Percentiles rank a stretch among this genome's conserved stretches.
phyloP scores from a whole-genome alignment of 1,284 basidiomycete genomes.

The Gymnopus androsaceus region DNA sequence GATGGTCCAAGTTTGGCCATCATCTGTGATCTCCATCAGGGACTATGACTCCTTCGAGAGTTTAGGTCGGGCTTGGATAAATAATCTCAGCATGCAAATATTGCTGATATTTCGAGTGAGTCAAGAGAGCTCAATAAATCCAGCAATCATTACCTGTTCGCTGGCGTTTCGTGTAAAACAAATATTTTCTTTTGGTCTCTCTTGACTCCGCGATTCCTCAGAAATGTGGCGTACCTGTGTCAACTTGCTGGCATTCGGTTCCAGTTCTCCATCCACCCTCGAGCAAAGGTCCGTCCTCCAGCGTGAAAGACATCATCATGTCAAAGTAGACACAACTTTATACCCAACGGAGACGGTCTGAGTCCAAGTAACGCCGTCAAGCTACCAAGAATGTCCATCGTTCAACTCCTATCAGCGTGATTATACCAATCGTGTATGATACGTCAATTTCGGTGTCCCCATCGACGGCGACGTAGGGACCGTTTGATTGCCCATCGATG shows the following conservation, averaged over 20 bases:
- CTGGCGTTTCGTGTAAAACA: too few relatives aligned
- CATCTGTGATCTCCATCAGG: constrained; percentile 14
- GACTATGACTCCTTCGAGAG: constrained; percentile 13
- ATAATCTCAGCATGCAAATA: constrained; percentile 15
- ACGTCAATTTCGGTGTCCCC: constrained; percentile 15
- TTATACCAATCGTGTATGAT: constrained; percentile 2
- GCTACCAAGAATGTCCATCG: neutral
- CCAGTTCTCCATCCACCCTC: constrained; percentile 18
- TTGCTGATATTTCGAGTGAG: neutral
- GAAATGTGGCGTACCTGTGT: neutral
- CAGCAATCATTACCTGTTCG: neutral
- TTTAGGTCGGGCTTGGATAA: constrained; percentile 12
- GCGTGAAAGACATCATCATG: neutral
- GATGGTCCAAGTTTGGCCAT: constrained; percentile 17
- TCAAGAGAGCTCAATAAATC: neutral
- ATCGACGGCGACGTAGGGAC: constrained; percentile 9
- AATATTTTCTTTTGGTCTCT: too few relatives aligned
- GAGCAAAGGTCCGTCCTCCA: constrained; percentile 16
- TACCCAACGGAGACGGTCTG: constrained; percentile 15
- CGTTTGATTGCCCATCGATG: constrained; percentile 11
- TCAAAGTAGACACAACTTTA: constrained; percentile 15
- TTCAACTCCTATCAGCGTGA: neutral
- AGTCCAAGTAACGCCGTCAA: constrained; percentile 11
- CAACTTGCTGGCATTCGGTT: constrained; percentile 16
- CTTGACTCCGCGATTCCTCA: too few relatives aligned